Conservation (phyloP, 2,329 filamentous ascomycete genomes). For the Raffaelea albimanens region DNA sequence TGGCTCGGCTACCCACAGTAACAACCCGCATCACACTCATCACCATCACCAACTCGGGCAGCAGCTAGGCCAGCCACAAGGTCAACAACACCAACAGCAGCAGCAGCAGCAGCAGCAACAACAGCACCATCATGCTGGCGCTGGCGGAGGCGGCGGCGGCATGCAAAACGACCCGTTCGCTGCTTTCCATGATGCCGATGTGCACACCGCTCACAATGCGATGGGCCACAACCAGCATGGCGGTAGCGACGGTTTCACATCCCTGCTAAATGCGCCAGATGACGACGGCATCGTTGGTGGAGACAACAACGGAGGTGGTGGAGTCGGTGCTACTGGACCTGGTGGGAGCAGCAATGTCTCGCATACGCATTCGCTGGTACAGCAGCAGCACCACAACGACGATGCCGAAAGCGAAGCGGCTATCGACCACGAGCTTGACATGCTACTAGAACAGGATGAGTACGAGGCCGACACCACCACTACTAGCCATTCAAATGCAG, state of each 20-base stretch:
- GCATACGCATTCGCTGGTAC: background rate
- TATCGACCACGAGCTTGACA: conserved; percentile 40
- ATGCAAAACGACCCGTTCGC: conserved; percentile 19
- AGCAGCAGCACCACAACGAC: conserved; percentile 11
- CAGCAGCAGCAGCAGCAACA: background rate
- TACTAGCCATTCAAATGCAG: conserved; percentile 11
- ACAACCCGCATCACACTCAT: no score
- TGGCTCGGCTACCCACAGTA: background rate
- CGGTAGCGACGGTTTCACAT: conserved; percentile 42
- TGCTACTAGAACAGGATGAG: conserved; percentile 37
- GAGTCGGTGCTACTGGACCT: background rate
- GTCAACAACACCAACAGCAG: background rate
- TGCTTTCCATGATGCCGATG: conserved; percentile 25
- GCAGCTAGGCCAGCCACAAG: background rate
- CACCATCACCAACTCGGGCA: background rate
- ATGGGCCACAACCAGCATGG: conserved; percentile 18
- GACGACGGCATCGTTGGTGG: conserved; percentile 16
- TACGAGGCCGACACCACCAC: conserved; percentile 27
- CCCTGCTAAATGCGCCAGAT: conserved; percentile 39
- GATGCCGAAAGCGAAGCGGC: conserved; percentile 27
- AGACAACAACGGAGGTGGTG: conserved; percentile 3
- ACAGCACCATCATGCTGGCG: no score
- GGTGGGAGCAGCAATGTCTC: background rate
- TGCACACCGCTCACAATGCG: conserved; percentile 22
- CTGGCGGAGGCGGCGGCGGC: conserved; percentile 12